Percentiles rank a stretch among this genome's conserved stretches.
phyloP scores from a whole-genome alignment of 768 basidiomycete species.

The Lactifluus volemus region DNA sequence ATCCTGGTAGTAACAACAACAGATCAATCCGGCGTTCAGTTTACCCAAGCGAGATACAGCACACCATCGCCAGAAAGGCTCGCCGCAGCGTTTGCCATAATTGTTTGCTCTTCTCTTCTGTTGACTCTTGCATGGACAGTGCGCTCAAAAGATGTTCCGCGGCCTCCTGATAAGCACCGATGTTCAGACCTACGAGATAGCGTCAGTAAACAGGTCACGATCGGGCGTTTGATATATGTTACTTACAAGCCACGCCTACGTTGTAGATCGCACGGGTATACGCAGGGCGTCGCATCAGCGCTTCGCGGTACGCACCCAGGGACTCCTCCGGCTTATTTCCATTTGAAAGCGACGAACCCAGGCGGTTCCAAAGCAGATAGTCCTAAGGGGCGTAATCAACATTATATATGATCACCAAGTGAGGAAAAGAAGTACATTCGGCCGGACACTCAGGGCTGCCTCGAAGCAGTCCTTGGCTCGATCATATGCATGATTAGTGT shows the following conservation, averaged over 20 bases:
- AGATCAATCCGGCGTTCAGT: not conserved
- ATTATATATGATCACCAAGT: not conserved
- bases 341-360: constrained; percentile 92
- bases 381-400: constrained; percentile 39
- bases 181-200: constrained; percentile 68
- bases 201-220: constrained; percentile 1
- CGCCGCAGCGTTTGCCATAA: constrained; percentile 87
- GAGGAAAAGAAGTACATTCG: constrained; percentile 40
- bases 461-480: constrained; percentile 93
- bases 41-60: constrained; percentile 19
- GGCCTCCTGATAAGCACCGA: constrained; percentile 90
- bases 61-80: constrained; percentile 72
- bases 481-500: constrained; percentile 78
- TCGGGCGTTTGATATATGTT: not conserved
- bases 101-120: constrained; percentile 67
- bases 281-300: constrained; percentile 82
- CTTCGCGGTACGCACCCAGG: constrained; percentile 80
- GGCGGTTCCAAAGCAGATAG: constrained; percentile 90
- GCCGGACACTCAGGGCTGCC: constrained; percentile 70
- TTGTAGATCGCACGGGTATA: constrained; percentile 98
- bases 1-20: constrained; percentile 37
- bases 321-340: constrained; percentile 93
- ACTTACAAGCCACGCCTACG: constrained; percentile 93
- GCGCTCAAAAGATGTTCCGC: constrained; percentile 93
- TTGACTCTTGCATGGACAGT: constrained; percentile 65